A percentile compares a stretch with the other conserved stretches of the same genome.
Conservation (phyloP, 2,329 filamentous ascomycete genomes). For the Fusarium brevicatenulatum region DNA sequence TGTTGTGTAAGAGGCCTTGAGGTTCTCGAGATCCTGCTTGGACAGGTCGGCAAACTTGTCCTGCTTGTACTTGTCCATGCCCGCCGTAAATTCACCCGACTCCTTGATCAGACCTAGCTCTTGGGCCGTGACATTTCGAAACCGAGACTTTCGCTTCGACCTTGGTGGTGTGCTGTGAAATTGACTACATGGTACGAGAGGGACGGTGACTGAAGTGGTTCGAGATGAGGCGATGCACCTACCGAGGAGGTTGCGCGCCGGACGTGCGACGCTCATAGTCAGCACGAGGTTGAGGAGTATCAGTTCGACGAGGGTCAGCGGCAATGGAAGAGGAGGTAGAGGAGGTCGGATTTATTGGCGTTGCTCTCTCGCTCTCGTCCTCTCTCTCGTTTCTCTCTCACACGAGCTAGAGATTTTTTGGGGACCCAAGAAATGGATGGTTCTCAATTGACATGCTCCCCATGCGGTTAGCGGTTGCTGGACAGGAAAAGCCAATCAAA, state of each 20-base stretch:
- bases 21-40: constrained; percentile 68
- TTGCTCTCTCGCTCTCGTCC: constrained; percentile 15
- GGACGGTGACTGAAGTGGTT: constrained; percentile 32
- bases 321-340: neutral
- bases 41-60: constrained; percentile 72
- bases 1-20: constrained; percentile 77
- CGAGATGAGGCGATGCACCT: constrained; percentile 56
- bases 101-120: constrained; percentile 61
- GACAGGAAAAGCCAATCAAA: constrained; percentile 28
- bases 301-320: neutral
- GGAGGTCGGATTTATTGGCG: constrained; percentile 14
- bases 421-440: constrained; percentile 35
- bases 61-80: constrained; percentile 57
- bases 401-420: constrained; percentile 49
- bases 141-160: constrained; percentile 59
- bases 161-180: constrained; percentile 65
- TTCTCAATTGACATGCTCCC: constrained; percentile 41
- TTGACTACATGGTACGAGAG: constrained; percentile 50
- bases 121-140: constrained; percentile 63
- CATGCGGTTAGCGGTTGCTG: constrained; percentile 29
- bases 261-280: constrained; percentile 66
- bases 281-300: constrained; percentile 27
- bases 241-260: constrained; percentile 64
- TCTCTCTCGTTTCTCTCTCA: constrained; percentile 32
- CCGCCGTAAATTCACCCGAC: constrained; percentile 44